Conservation (phyloP, 257 asterid genomes). For the Rauvolfia tetraphylla region DNA sequence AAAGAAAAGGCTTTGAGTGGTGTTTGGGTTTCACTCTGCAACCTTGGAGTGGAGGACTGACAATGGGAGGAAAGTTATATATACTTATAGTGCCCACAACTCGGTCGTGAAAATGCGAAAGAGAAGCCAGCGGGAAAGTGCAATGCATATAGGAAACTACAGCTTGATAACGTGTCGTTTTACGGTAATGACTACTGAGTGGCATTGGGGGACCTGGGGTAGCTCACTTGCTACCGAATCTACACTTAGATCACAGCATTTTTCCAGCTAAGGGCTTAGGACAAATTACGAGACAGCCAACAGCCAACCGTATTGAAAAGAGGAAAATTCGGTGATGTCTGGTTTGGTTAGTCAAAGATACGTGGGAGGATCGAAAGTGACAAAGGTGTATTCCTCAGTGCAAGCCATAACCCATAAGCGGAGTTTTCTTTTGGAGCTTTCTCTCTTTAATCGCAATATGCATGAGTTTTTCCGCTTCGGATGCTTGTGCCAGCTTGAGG, state of each 20-base stretch:
- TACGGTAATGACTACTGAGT: not conserved
- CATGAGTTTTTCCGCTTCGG: not conserved
- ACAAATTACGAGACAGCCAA: not conserved
- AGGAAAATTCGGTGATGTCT: not conserved
- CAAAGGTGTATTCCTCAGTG: not conserved
- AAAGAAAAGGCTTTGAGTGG: not conserved
- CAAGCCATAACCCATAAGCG: not conserved
- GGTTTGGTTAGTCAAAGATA: conserved; percentile 4
- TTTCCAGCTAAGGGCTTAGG: conserved; percentile 6
- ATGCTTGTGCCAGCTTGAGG: not conserved
- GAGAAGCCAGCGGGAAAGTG: not conserved
- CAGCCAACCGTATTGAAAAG: not conserved
- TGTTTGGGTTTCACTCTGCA: not conserved
- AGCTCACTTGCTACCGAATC: conserved; percentile 6
- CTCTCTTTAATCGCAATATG: not conserved
- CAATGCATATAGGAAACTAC: not conserved
- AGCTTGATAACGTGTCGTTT: not conserved
- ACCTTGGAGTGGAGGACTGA: not conserved
- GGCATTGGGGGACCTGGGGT: not conserved
- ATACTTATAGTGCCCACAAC: not conserved
- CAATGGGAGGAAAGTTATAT: not conserved
- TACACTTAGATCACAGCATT: conserved; percentile 6
- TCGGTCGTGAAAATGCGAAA: not conserved
- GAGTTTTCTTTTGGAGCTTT: not conserved
- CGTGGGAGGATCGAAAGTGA: not conserved